Base-by-base conservation (phyloP, 495 filamentous ascomycete species). In the Mytilinidion resinicola region DNA sequence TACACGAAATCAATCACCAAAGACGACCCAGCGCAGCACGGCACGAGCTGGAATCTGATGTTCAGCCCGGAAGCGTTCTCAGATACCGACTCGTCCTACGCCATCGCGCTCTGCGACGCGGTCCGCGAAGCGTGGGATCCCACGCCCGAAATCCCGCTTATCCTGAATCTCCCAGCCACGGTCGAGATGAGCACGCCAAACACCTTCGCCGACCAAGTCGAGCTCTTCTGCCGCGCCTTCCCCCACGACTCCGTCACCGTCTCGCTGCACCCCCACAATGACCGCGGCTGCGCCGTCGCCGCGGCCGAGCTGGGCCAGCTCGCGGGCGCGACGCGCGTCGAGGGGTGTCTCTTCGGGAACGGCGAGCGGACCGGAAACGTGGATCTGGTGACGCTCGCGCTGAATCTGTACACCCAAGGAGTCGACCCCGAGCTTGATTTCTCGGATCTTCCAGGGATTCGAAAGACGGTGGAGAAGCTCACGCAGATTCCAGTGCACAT, bases 11-110 rank as follows among this genome's bases (percentile, higher is more conserved):
- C 85, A 12, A 85, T 98, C 64, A 98, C 93, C 56, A 98, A 98
- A 78, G 93, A 98, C 66, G 87, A 96, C 72, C 91, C 92, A 0
- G 75, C 77, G 10, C 81, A 82, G 49, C 73, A 78, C 1, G 85
- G 76, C 9, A 95, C 93, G 11, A 83, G 93, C 69, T 98, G 93
- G 93, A 83, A 84, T 34, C 96, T 90, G 65, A 91, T 96, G 72
- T 98, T 97, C 77, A 91, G 87, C 37, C 93, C 93, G 11, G 93
- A 98, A 78, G 93, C 89, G 10, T 98, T 97, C 77, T 95, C 90
- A 5, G 93, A 96, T 70, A 87, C 88, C 12, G 82, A 87, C 61
- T 84, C 87, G 10, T 90, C 91, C 21, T 96, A 87, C 68, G 88
- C 85, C 9, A 74, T 96, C 21, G 71, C 84, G 65, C 82, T 97